Evolutionary conservation across 345 rosid species (phyloP).

Genomic region (Citrus sp.): DNA sequence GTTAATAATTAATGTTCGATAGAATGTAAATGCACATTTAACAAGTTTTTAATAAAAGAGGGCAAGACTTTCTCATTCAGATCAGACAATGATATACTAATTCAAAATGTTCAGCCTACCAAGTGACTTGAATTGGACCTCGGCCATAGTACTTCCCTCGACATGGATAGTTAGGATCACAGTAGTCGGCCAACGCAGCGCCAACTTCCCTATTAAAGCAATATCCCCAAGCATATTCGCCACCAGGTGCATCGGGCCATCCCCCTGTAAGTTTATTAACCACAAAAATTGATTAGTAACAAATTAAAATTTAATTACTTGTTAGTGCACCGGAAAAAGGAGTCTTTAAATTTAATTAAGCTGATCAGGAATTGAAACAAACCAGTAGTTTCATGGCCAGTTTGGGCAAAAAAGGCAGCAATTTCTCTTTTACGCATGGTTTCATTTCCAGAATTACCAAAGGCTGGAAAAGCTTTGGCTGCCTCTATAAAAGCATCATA

Average conservation of each 20-base stretch:
- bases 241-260: constrained; percentile 51
- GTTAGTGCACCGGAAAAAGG: no score
- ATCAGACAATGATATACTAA: no score
- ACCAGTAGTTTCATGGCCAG: constrained; percentile 57
- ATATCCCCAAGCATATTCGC: constrained; percentile 66
- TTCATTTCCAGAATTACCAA: constrained; percentile 38
- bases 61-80: not conserved
- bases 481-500: constrained; percentile 60
- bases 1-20: no score
- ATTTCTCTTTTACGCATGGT: constrained; percentile 42
- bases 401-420: constrained; percentile 66
- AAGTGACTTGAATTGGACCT: constrained; percentile 64
- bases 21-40: not conserved
- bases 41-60: not conserved
- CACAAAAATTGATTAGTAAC: not conserved
- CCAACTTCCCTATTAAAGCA: constrained; percentile 43
- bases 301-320: no score
- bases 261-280: constrained; percentile 28
- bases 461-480: constrained; percentile 40
- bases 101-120: constrained; percentile 18
- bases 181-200: constrained; percentile 31
- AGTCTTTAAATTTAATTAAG: no score
- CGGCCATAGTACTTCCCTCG: constrained; percentile 54
- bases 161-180: constrained; percentile 41
- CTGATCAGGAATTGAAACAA: not conserved